A percentile compares a stretch with the other conserved stretches of the same genome.
These are phyloP conservation scores for Fusarium anthophilum DNA, from an alignment of 2,329 filamentous ascomycete genomes.

Conservation along the genomic window DNA sequence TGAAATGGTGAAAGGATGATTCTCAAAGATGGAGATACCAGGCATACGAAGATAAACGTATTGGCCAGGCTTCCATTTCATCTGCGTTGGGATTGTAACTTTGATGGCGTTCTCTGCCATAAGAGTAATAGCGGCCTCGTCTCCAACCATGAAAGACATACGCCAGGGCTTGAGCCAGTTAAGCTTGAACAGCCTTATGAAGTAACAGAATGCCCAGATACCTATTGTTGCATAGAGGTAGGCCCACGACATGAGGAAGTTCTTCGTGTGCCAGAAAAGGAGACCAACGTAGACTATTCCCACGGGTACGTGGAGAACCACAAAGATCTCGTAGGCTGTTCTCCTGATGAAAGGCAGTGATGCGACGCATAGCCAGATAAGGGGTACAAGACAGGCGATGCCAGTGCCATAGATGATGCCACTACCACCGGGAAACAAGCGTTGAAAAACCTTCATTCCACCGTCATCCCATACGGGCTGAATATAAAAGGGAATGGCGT, in stretches of 20 bases:
- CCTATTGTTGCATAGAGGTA: constrained; percentile 85
- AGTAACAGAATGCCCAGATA: constrained; percentile 81
- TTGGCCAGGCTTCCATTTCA: constrained; percentile 92
- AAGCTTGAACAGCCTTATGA: constrained; percentile 80
- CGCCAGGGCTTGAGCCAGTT: constrained; percentile 89
- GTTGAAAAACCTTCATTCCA: constrained; percentile 74
- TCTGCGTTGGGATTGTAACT: constrained; percentile 91
- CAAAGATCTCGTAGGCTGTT: constrained; percentile 86
- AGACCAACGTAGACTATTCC: constrained; percentile 83
- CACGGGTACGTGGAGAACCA: constrained; percentile 82
- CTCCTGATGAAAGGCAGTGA: constrained; percentile 83
- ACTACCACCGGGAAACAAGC: constrained; percentile 71
- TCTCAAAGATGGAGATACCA: constrained; percentile 87
- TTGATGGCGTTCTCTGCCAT: constrained; percentile 96
- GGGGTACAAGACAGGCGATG: constrained; percentile 80
- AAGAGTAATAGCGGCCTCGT: constrained; percentile 88
- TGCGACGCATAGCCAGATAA: constrained; percentile 84
- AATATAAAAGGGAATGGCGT: constrained; percentile 89
- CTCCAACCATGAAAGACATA: constrained; percentile 84
- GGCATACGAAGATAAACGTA: constrained; percentile 96
- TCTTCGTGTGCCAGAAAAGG: constrained; percentile 96
- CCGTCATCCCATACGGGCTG: constrained; percentile 86
- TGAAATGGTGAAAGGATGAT: constrained; percentile 94
- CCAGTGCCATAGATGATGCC: constrained; percentile 87
- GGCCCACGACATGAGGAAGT: constrained; percentile 88